Evolutionary conservation across 495 filamentous ascomycete genomes (phyloP).

Genomic region (Podospora tetraspora): DNA sequence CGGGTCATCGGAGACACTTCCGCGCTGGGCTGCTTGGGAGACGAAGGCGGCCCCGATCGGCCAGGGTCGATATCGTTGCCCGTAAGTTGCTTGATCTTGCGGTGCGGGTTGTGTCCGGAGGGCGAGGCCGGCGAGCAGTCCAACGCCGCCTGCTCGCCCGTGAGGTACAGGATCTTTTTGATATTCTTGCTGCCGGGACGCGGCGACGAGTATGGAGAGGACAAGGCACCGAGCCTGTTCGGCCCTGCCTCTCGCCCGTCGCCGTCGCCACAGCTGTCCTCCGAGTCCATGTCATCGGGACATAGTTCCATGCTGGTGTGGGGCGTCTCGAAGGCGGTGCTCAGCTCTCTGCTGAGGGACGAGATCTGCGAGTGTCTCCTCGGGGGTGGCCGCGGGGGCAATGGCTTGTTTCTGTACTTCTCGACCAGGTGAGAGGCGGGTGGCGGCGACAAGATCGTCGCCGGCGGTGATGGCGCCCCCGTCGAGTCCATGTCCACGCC

Average conservation of each 20-base stretch:
- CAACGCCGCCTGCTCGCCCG: not conserved
- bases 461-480: not conserved
- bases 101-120: constrained; percentile 18
- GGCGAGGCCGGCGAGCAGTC: constrained; percentile 8
- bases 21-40: constrained; percentile 2
- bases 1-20: constrained; percentile 19
- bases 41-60: not conserved
- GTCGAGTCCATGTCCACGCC: not conserved
- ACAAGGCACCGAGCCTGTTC: not conserved
- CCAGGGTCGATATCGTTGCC: constrained; percentile 12
- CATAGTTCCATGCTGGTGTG: constrained; percentile 5
- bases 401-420: constrained; percentile 21
- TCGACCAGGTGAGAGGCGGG: constrained; percentile 16
- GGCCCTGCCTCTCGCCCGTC: constrained; percentile 1
- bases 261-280: not conserved
- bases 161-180: constrained; percentile 15
- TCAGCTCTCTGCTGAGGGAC: constrained; percentile 25
- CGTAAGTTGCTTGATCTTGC: constrained; percentile 23
- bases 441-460: constrained; percentile 5
- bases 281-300: constrained; percentile 1
- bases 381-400: constrained; percentile 13
- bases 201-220: not conserved
- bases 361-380: constrained; percentile 16
- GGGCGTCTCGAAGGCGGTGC: constrained; percentile 16
- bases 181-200: constrained; percentile 4